A percentile compares a stretch with the other conserved stretches of the same genome.
Conservation (phyloP, 2,329 filamentous ascomycete genomes). For the Whalleya microplaca region DNA sequence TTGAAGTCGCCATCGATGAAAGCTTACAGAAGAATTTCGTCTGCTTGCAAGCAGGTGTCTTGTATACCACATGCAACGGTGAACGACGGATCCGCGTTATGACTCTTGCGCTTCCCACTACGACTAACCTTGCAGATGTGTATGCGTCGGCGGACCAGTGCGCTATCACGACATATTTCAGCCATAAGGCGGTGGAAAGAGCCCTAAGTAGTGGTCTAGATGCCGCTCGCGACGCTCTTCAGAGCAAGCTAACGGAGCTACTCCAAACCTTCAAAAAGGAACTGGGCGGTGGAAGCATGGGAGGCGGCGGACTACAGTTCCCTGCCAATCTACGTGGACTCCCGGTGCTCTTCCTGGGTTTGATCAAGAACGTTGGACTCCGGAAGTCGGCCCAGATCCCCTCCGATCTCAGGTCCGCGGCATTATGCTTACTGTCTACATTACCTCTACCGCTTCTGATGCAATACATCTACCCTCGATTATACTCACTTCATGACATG, state of each 20-base stretch:
- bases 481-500: slow-evolving; percentile 95
- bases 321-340: slow-evolving; percentile 88
- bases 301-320: slow-evolving; percentile 86
- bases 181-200: slow-evolving; percentile 95
- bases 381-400: slow-evolving; percentile 93
- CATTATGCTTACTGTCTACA: slow-evolving; percentile 91
- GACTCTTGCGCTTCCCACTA: slow-evolving; percentile 91
- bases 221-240: slow-evolving; percentile 85
- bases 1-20: slow-evolving; percentile 98
- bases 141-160: slow-evolving; percentile 95
- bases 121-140: slow-evolving; percentile 84
- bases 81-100: slow-evolving; percentile 93
- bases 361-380: slow-evolving; percentile 95
- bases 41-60: slow-evolving; percentile 89
- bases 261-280: slow-evolving; percentile 97
- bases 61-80: slow-evolving; percentile 97
- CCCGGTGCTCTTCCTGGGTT: slow-evolving; percentile 85
- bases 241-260: slow-evolving; percentile 89
- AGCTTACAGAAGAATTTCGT: slow-evolving; percentile 88
- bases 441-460: slow-evolving; percentile 87
- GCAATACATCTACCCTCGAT: slow-evolving; percentile 86
- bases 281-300: slow-evolving; percentile 92
- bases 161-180: slow-evolving; percentile 92
- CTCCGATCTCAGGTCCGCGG: slow-evolving; percentile 89
- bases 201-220: slow-evolving; percentile 85